phyloP scores from a whole-genome alignment of 2,329 filamentous ascomycete genomes.

The Chrysoporthe puriensis region DNA sequence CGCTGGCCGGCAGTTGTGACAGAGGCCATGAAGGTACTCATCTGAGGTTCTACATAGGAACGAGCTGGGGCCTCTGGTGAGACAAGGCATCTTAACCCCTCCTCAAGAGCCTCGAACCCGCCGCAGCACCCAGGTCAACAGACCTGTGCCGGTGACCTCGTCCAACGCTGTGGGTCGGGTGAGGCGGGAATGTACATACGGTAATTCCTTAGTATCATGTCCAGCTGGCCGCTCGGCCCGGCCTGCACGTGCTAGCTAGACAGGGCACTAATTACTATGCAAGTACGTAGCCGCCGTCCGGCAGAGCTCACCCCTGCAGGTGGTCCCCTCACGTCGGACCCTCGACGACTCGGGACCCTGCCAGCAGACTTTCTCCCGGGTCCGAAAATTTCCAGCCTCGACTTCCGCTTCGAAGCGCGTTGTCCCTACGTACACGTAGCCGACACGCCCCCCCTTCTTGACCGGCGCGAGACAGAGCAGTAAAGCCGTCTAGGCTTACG shows the following conservation, averaged over 20 bases:
- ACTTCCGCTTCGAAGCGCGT: neutral
- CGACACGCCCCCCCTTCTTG: neutral
- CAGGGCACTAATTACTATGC: neutral
- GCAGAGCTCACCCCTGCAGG: slow-evolving; percentile 11
- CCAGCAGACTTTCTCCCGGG: slow-evolving; percentile 7
- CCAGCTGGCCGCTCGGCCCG: neutral
- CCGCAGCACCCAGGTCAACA: neutral
- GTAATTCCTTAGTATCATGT: neutral
- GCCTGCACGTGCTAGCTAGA: slow-evolving; percentile 18
- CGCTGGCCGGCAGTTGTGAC: neutral
- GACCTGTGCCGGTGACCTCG: neutral
- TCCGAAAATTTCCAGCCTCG: slow-evolving; percentile 13
- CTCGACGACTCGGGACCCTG: slow-evolving; percentile 12
- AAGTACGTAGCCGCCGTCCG: neutral
- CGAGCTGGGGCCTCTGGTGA: neutral
- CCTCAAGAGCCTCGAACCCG: neutral
- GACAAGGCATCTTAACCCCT: neutral
- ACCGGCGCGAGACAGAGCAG: neutral
- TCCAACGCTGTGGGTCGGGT: neutral
- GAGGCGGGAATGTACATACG: neutral
- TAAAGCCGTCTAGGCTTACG: neutral
- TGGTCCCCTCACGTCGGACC: neutral
- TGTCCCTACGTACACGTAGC: neutral
- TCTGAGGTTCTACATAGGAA: neutral
- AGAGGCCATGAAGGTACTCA: neutral